Evolutionary conservation across 768 basidiomycete genomes (phyloP).

Genomic region (Inosperma sp.): DNA sequence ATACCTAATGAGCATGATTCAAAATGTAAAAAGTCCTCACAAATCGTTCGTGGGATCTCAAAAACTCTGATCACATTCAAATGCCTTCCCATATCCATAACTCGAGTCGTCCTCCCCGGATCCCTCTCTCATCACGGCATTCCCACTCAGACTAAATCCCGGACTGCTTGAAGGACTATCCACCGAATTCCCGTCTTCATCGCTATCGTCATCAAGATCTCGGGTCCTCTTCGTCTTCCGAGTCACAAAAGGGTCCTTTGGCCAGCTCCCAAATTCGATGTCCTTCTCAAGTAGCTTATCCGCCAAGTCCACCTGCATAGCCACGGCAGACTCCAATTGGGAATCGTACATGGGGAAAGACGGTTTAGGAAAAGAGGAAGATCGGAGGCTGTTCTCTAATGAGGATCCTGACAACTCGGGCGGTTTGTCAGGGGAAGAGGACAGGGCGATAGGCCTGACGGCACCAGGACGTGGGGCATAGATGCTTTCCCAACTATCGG

Average conservation of each 20-base stretch:
- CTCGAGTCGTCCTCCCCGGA: not conserved
- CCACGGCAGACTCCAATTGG: conserved; percentile 46
- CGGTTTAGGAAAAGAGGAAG: conserved; percentile 1
- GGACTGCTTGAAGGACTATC: not conserved
- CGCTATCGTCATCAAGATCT: not conserved
- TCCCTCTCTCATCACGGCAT: not conserved
- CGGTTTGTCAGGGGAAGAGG: conserved; percentile 2
- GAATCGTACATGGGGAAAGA: conserved; percentile 47
- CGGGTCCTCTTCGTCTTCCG: conserved; percentile 3
- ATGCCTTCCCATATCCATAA: conserved; percentile 11
- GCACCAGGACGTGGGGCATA: conserved; percentile 11
- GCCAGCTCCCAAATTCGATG: conserved; percentile 53
- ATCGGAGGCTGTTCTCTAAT: not conserved
- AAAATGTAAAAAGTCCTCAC: not conserved
- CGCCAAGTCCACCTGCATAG: conserved; percentile 49
- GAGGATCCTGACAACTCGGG: not conserved
- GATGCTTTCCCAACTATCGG: conserved; percentile 26
- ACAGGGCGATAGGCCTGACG: not conserved
- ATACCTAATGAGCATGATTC: not conserved
- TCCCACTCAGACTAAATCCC: not conserved
- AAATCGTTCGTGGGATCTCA: not conserved
- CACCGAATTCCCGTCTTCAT: not conserved
- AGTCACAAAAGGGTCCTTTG: conserved; percentile 13
- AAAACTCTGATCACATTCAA: conserved; percentile 8
- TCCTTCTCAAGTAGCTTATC: conserved; percentile 54